These are phyloP conservation scores for Coniferiporia sulphurascens DNA, from an alignment of 1,284 basidiomycete species.

Conservation along the genomic window DNA sequence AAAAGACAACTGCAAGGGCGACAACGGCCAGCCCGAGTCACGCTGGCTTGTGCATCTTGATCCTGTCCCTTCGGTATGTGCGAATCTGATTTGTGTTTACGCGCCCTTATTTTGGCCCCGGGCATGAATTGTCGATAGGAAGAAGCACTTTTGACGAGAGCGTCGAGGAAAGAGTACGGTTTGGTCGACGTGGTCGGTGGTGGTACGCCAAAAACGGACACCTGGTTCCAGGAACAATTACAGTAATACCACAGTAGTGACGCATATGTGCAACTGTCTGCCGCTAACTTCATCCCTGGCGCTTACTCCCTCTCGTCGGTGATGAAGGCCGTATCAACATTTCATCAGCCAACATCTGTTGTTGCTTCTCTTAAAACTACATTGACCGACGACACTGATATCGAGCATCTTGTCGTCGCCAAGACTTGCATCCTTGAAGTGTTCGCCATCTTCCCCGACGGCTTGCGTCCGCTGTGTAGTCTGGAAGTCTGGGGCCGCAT, in stretches of 20 bases:
- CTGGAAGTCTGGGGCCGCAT: conserved; percentile 65
- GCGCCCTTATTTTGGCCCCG: too few relatives aligned
- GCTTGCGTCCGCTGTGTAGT: conserved; percentile 50
- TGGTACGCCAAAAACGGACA: too few relatives aligned
- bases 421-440: conserved; percentile 62
- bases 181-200: too few relatives aligned
- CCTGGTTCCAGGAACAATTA: too few relatives aligned
- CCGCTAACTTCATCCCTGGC: not conserved
- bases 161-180: too few relatives aligned
- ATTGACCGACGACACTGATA: conserved; percentile 39
- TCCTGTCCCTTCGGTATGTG: too few relatives aligned
- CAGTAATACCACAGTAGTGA: too few relatives aligned
- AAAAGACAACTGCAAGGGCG: not conserved
- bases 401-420: conserved; percentile 62
- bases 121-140: too few relatives aligned
- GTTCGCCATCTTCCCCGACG: conserved; percentile 53
- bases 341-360: conserved; percentile 62
- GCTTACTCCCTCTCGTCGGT: not conserved
- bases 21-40: not conserved
- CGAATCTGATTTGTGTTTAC: too few relatives aligned
- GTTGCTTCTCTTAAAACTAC: conserved; percentile 56
- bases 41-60: too few relatives aligned
- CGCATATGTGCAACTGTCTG: too few relatives aligned
- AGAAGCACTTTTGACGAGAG: too few relatives aligned
- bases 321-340: conserved; percentile 70